Conservation (phyloP, 106 monocot species). For the Dendrobium catenatum region DNA sequence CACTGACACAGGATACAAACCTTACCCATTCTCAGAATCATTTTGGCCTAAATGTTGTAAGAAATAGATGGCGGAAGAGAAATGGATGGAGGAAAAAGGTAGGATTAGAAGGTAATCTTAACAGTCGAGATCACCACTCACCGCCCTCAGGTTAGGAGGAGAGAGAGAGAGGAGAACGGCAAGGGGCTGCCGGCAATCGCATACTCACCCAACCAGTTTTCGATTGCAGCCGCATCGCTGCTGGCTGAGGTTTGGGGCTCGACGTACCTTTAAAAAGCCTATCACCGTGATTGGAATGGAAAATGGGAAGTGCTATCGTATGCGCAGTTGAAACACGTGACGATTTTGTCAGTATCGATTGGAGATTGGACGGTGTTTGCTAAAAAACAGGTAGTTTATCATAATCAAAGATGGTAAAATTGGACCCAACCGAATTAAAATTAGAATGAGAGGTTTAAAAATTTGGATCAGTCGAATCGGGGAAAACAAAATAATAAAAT, state of each 20-base stretch:
- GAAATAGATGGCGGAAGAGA: slow-evolving; percentile 13
- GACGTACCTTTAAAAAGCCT: background rate
- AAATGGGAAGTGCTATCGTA: background rate
- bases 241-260: background rate
- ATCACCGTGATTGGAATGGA: background rate
- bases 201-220: no score
- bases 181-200: background rate
- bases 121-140: slow-evolving; percentile 6
- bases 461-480: no score
- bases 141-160: slow-evolving; percentile 1
- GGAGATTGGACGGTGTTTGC: background rate
- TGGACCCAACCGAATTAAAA: no score
- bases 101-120: slow-evolving; percentile 8
- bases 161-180: background rate
- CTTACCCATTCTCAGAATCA: slow-evolving; percentile 13
- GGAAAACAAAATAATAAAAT: no score
- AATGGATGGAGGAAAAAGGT: slow-evolving; percentile 7
- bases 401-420: no score
- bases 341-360: no score
- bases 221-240: no score
- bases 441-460: no score
- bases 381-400: no score
- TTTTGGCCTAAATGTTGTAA: slow-evolving; percentile 8
- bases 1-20: background rate
- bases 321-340: background rate